Conservation (phyloP, 208 protist species). For the Wallacemonas sp. region DNA sequence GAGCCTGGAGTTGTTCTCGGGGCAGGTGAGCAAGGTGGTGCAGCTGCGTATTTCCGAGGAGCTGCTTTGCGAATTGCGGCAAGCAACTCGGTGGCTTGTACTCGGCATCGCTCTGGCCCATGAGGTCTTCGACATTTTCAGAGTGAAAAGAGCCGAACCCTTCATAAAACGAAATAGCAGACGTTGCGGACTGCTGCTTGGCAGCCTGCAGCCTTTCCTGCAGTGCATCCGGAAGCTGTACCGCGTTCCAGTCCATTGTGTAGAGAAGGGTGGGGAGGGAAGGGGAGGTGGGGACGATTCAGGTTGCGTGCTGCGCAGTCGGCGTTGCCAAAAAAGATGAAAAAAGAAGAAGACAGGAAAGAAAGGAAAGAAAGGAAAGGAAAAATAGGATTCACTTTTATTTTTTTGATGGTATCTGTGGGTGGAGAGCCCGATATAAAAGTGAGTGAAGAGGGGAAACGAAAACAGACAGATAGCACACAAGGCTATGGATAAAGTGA, state of each 20-base stretch:
- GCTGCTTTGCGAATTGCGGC: slow-evolving; percentile 44
- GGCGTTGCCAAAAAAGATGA: no score
- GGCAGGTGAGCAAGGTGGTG: neutral
- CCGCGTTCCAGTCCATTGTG: slow-evolving; percentile 36
- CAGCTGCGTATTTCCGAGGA: slow-evolving; percentile 29
- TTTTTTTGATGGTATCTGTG: no score
- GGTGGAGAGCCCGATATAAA: no score
- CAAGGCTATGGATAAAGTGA: no score
- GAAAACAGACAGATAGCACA: neutral
- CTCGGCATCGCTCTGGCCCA: slow-evolving; percentile 32
- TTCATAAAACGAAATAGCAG: slow-evolving; percentile 61
- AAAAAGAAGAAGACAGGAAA: no score
- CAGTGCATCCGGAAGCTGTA: slow-evolving; percentile 31
- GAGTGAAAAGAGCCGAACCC: slow-evolving; percentile 94
- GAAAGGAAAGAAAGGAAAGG: neutral
- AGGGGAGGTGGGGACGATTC: no score
- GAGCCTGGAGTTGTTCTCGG: neutral
- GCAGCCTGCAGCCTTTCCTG: slow-evolving; percentile 26
- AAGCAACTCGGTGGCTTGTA: slow-evolving; percentile 57
- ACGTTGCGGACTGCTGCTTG: slow-evolving; percentile 24
- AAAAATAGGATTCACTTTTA: slow-evolving; percentile 4
- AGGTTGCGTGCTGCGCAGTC: no score
- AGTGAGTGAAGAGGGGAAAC: neutral
- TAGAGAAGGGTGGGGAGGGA: no score
- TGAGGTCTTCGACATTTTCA: slow-evolving; percentile 88